Percentiles rank a stretch among this genome's conserved stretches.
These are phyloP conservation scores for Salicornia ramosissima DNA, from an alignment of 148 eudicot genomes.

Conservation along the genomic window DNA sequence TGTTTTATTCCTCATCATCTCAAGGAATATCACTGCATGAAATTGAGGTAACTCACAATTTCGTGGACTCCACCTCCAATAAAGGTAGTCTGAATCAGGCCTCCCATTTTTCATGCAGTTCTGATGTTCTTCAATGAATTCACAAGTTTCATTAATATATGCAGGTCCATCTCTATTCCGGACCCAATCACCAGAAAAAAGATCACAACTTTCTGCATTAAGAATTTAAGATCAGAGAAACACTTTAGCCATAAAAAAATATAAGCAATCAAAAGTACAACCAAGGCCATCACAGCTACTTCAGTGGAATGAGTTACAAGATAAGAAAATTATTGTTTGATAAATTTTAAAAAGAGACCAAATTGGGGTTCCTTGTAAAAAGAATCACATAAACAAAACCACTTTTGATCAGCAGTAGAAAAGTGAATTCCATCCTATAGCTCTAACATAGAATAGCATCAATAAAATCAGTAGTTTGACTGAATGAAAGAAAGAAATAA, in stretches of 20 bases:
- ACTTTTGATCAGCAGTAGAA: not conserved
- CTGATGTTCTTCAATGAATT: conserved; percentile 60
- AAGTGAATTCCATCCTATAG: not conserved
- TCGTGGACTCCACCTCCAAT: conserved; percentile 76
- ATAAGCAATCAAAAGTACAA: conserved; percentile 4
- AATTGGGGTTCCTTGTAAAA: too few species aligned
- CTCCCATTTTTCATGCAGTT: conserved; percentile 81
- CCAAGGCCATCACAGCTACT: not conserved
- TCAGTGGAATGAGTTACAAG: not conserved
- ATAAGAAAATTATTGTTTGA: too few species aligned
- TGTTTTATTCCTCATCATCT: conserved; percentile 65
- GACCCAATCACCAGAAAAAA: conserved; percentile 70
- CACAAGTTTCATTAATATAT: conserved; percentile 70
- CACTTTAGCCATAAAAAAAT: not conserved
- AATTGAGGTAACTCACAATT: conserved; percentile 63
- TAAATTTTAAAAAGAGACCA: not conserved
- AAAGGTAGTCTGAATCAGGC: conserved; percentile 66
- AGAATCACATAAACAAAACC: not conserved
- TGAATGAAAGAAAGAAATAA: not conserved
- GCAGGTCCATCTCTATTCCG: conserved; percentile 52
- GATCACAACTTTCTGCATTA: conserved; percentile 55
- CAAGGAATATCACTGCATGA: conserved; percentile 51
- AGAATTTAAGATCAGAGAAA: too few species aligned
- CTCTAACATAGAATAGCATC: not conserved
- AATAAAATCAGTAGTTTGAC: not conserved